Conservation (phyloP, 352 stramenopile genomes). For the Phytophthora crassamura region DNA sequence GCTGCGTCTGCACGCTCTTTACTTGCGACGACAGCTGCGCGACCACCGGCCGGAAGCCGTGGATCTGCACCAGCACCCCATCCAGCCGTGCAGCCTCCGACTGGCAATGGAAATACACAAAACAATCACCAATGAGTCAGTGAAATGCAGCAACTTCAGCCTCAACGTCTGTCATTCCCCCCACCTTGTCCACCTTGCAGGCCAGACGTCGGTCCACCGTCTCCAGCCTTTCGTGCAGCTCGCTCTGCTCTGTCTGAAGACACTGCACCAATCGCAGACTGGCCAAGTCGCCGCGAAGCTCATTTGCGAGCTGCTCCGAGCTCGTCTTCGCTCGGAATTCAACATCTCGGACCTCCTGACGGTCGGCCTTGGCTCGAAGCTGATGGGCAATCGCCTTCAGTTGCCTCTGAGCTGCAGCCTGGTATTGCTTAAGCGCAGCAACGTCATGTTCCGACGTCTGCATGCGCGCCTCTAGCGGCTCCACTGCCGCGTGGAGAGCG, state of each 20-base stretch:
- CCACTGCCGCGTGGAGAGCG: conserved; percentile 11
- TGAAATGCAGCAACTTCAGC: conserved; percentile 13
- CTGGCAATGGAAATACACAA: conserved; percentile 28
- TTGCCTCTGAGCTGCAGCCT: conserved; percentile 8
- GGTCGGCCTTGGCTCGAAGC: conserved; percentile 32
- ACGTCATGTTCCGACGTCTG: conserved; percentile 14
- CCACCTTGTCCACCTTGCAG: conserved; percentile 74
- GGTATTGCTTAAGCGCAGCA: conserved; percentile 5
- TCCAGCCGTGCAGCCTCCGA: conserved; percentile 56
- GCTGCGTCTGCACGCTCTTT: conserved; percentile 12
- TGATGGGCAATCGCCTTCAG: conserved; percentile 22
- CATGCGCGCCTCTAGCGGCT: conserved; percentile 17
- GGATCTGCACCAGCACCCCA: conserved; percentile 59
- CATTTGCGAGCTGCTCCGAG: conserved; percentile 24
- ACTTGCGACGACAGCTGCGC: conserved; percentile 39
- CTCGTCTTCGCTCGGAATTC: conserved; percentile 22
- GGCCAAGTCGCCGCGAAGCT: conserved; percentile 41
- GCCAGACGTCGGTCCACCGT: conserved; percentile 51
- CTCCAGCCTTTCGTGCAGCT: conserved; percentile 52
- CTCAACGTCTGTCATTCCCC: not conserved
- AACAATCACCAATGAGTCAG: conserved; percentile 2
- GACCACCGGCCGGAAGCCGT: conserved; percentile 54
- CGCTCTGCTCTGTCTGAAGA: conserved; percentile 55
- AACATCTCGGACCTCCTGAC: conserved; percentile 25
- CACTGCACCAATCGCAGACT: conserved; percentile 44